Evolutionary conservation across 208 protist genomes (phyloP).

Genomic region (Crithidia brevicula): DNA sequence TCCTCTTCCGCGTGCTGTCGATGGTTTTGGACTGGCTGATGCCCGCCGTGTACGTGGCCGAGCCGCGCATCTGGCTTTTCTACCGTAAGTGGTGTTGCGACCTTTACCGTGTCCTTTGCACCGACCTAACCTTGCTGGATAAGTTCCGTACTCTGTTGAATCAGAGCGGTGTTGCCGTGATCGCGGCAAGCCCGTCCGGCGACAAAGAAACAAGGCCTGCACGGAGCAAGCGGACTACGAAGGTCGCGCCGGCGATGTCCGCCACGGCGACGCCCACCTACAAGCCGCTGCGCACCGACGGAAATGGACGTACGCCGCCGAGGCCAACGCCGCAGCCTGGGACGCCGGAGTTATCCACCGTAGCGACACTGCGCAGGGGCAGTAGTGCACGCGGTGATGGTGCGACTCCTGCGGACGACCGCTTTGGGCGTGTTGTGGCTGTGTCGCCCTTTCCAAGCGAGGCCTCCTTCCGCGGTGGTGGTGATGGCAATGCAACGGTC

Average conservation of each 20-base stretch:
- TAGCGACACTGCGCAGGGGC: not conserved
- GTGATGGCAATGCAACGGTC: not conserved
- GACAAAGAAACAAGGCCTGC: not conserved
- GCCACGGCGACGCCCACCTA: constrained; percentile 7
- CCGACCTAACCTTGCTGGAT: constrained; percentile 60
- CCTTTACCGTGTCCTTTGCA: constrained; percentile 71
- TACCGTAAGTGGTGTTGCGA: constrained; percentile 89
- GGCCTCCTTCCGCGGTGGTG: not conserved
- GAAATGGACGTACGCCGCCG: not conserved
- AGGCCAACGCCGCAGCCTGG: constrained; percentile 3
- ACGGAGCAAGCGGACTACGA: not conserved
- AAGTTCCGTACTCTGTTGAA: constrained; percentile 57
- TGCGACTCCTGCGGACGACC: not conserved
- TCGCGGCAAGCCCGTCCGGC: not conserved
- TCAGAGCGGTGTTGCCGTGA: constrained; percentile 26
- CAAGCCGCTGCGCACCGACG: not conserved
- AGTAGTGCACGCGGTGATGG: not conserved
- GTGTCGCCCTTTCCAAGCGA: not conserved
- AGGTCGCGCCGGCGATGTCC: not conserved
- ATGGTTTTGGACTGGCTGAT: constrained; percentile 79
- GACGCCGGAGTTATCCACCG: not conserved
- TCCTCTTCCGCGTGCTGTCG: constrained; percentile 80
- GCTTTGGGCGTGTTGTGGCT: not conserved
- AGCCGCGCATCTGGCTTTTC: constrained; percentile 62
- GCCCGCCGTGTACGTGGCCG: constrained; percentile 67